Evolutionary conservation across 192 early-diverging fungal species (phyloP).

Genomic region (Ambispora gerdemannii): DNA sequence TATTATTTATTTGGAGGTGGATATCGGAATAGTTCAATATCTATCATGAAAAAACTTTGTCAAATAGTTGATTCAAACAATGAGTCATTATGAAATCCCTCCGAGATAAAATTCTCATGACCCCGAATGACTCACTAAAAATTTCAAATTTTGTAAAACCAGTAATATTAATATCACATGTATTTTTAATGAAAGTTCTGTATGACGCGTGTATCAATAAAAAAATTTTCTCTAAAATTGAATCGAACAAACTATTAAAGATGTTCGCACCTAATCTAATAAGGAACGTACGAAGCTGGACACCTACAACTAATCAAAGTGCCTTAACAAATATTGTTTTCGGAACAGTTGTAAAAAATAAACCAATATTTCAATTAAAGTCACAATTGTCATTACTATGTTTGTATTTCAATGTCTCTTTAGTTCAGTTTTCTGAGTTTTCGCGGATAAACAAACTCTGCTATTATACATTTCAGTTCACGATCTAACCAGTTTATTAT

Average conservation of each 20-base stretch:
- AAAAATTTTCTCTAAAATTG: not conserved
- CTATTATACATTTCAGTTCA: too few species aligned
- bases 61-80: not conserved
- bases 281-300: not conserved
- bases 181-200: too few species aligned
- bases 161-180: too few species aligned
- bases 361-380: not conserved
- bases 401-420: not conserved
- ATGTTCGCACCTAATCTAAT: not conserved
- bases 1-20: slow-evolving; percentile 33
- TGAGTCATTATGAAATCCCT: not conserved
- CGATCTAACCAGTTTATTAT: not conserved
- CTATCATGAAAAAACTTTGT: slow-evolving; percentile 26
- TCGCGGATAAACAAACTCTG: too few species aligned
- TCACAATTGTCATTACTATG: not conserved
- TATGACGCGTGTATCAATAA: not conserved
- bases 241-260: not conserved
- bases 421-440: too few species aligned
- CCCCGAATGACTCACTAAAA: too few species aligned
- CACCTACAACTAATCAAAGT: not conserved
- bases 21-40: slow-evolving; percentile 20
- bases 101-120: not conserved
- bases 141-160: too few species aligned
- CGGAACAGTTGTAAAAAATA: not conserved
- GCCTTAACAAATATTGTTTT: not conserved